A percentile compares a stretch with the other conserved stretches of the same genome.
These are phyloP conservation scores for Penstemon barbatus DNA, from an alignment of 257 asterid genomes.

Conservation along the genomic window DNA sequence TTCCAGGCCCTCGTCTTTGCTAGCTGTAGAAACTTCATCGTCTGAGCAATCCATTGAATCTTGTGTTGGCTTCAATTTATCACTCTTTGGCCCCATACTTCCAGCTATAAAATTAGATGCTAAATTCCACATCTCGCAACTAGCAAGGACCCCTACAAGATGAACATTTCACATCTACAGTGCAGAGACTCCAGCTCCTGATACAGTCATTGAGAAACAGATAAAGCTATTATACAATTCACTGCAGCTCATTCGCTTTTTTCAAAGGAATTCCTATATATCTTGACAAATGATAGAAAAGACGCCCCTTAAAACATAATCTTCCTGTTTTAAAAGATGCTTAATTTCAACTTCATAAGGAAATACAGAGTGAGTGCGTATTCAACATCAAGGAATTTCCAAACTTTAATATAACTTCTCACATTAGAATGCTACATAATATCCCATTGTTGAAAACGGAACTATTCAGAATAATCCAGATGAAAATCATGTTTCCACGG, in stretches of 20 bases:
- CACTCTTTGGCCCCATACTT: constrained; percentile 47
- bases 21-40: constrained; percentile 62
- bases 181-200: constrained; percentile 26
- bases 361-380: no score
- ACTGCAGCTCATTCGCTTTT: constrained; percentile 13
- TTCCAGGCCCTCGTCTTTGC: constrained; percentile 77
- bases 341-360: not conserved
- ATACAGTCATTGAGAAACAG: not conserved
- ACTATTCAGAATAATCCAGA: constrained; percentile 5
- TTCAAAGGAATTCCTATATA: not conserved
- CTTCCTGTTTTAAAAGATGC: not conserved
- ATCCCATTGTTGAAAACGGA: not conserved
- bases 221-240: not conserved
- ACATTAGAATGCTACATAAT: not conserved
- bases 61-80: constrained; percentile 40
- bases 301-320: not conserved
- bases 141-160: constrained; percentile 23
- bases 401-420: constrained; percentile 1
- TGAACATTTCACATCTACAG: constrained; percentile 27
- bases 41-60: constrained; percentile 65
- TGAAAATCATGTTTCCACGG: constrained; percentile 3
- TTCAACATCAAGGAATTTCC: not conserved
- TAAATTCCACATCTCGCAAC: constrained; percentile 65
- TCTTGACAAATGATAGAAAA: constrained; percentile 10
- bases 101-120: constrained; percentile 79